These are phyloP conservation scores for Plenodomus biglobosus DNA, from an alignment of 2,329 filamentous ascomycete genomes.

Conservation along the genomic window DNA sequence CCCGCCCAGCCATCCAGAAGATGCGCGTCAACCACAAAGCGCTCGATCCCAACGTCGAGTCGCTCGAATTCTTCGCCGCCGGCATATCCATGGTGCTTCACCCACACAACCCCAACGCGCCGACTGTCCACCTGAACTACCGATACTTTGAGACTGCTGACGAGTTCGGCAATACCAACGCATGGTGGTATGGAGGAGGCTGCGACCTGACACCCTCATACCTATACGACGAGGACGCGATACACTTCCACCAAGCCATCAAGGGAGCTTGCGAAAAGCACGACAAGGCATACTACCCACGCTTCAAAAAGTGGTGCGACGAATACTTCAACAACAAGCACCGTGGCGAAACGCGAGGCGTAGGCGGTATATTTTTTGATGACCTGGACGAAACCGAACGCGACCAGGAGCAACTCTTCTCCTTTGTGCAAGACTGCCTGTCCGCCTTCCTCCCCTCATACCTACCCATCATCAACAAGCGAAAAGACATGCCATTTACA, in stretches of 20 bases:
- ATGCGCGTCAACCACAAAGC: conserved; percentile 97
- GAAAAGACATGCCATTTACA: conserved; percentile 90
- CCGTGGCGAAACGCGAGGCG: conserved; percentile 78
- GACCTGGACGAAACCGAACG: conserved; percentile 87
- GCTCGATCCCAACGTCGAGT: conserved; percentile 75
- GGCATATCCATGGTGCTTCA: conserved; percentile 92
- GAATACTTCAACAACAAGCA: conserved; percentile 96
- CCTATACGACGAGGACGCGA: conserved; percentile 93
- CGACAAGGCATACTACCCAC: conserved; percentile 86
- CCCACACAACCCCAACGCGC: conserved; percentile 92
- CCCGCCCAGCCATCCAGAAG: conserved; percentile 73
- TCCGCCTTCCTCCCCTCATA: conserved; percentile 89
- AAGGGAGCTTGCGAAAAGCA: conserved; percentile 93
- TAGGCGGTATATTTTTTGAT: conserved; percentile 98
- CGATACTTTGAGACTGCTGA: conserved; percentile 97
- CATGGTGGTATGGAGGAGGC: conserved; percentile 98
- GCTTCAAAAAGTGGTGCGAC: conserved; percentile 98
- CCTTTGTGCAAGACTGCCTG: conserved; percentile 83
- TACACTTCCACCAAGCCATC: conserved; percentile 93
- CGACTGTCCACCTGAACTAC: conserved; percentile 97
- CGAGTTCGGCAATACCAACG: conserved; percentile 74
- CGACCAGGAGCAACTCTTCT: conserved; percentile 85
- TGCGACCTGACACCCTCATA: conserved; percentile 92
- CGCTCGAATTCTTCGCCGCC: conserved; percentile 91
- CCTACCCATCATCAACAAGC: conserved; percentile 79